A percentile compares a stretch with the other conserved stretches of the same genome.
Conservation (phyloP, 805 yeast genomes). For the Monosporozyma solicola region DNA sequence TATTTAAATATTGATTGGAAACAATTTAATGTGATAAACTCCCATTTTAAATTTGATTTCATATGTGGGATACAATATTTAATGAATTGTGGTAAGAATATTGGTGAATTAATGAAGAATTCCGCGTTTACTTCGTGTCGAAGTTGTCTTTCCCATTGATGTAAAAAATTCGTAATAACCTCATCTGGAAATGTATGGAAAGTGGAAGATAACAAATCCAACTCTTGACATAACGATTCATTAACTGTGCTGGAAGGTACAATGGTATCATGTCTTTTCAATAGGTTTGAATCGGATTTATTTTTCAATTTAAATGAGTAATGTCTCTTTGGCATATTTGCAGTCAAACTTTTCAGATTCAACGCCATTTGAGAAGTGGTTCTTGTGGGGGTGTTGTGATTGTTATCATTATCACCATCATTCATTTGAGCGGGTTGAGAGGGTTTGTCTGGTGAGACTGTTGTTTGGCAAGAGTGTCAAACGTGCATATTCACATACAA, state of each 20-base stretch:
- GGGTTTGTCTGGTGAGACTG: background rate
- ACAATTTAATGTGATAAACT: conserved; percentile 9
- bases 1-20: conserved; percentile 3
- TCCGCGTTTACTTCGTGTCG: conserved; percentile 9
- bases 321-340: background rate
- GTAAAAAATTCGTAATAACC: conserved; percentile 5
- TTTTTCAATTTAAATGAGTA: background rate
- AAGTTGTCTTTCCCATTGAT: conserved; percentile 22
- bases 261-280: background rate
- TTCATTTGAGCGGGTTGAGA: background rate
- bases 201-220: conserved; percentile 2
- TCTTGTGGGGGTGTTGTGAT: background rate
- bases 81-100: background rate
- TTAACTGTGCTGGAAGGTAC: background rate
- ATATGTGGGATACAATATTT: conserved; percentile 4
- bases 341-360: conserved; percentile 7
- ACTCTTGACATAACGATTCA: background rate
- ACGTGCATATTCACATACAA: no score
- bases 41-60: conserved; percentile 12
- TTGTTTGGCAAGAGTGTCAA: background rate
- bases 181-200: conserved; percentile 5
- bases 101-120: background rate
- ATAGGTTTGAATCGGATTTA: background rate
- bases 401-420: background rate
- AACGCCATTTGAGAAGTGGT: conserved; percentile 11